phyloP scores from a whole-genome alignment of 2,329 filamentous ascomycete species.

The Aspergillus proliferans region DNA sequence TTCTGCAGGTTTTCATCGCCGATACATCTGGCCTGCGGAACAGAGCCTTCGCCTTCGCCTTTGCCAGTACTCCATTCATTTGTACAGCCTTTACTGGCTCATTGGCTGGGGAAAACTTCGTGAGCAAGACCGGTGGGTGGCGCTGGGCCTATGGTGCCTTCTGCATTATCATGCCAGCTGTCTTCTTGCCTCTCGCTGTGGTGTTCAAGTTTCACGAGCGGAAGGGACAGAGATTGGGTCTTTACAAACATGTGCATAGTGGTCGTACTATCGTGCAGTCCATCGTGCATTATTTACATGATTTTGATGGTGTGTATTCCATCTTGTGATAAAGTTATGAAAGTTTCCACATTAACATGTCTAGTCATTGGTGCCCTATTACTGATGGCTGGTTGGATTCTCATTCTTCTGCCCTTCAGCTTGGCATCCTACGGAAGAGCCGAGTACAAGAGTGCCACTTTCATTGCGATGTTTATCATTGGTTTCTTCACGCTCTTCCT shows the following conservation, averaged over 20 bases:
- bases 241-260: slow-evolving; percentile 41
- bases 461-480: slow-evolving; percentile 49
- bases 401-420: slow-evolving; percentile 62
- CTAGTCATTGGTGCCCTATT: slow-evolving; percentile 53
- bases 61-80: slow-evolving; percentile 55
- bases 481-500: slow-evolving; percentile 48
- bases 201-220: slow-evolving; percentile 52
- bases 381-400: slow-evolving; percentile 53
- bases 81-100: slow-evolving; percentile 54
- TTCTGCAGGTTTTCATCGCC: slow-evolving; percentile 55
- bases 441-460: slow-evolving; percentile 40
- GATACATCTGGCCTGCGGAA: slow-evolving; percentile 58
- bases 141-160: slow-evolving; percentile 60
- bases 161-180: slow-evolving; percentile 52
- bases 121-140: slow-evolving; percentile 45
- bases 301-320: slow-evolving; percentile 51
- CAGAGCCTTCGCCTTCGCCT: slow-evolving; percentile 55
- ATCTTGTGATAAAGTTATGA: too few species aligned
- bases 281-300: slow-evolving; percentile 49
- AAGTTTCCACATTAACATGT: neutral
- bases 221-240: slow-evolving; percentile 51
- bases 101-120: slow-evolving; percentile 46
- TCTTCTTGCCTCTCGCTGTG: slow-evolving; percentile 50
- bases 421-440: slow-evolving; percentile 39
- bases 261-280: slow-evolving; percentile 45